phyloP scores from a whole-genome alignment of 768 basidiomycete species.

The Macrocybe gigantea region DNA sequence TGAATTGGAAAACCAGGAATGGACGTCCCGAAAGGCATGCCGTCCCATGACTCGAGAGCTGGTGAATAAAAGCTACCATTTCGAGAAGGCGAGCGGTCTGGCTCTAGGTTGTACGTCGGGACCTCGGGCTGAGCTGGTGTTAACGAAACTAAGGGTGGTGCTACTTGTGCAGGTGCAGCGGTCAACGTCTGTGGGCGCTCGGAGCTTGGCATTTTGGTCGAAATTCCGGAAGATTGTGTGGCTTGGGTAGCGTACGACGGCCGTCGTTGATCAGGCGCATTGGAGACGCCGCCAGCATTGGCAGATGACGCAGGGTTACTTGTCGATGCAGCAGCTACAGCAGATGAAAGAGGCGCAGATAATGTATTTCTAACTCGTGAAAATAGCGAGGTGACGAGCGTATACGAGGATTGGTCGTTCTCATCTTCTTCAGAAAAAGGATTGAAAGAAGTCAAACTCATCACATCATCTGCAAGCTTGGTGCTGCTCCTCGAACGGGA shows the following conservation, averaged over 20 bases:
- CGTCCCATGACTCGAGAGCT: slow-evolving; percentile 49
- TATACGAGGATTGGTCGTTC: slow-evolving; percentile 82
- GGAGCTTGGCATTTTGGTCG: slow-evolving; percentile 37
- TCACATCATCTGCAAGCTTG: slow-evolving; percentile 55
- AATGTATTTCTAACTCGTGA: slow-evolving; percentile 80
- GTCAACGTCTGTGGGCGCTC: slow-evolving; percentile 59
- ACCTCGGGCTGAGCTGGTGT: slow-evolving; percentile 82
- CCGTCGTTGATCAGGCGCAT: slow-evolving; percentile 47
- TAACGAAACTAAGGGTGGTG: slow-evolving; percentile 80
- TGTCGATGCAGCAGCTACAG: slow-evolving; percentile 35
- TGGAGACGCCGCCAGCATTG: slow-evolving; percentile 14
- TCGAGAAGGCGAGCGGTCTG: slow-evolving; percentile 54
- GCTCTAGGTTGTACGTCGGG: slow-evolving; percentile 61
- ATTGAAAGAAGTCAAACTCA: slow-evolving; percentile 80
- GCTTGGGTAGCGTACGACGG: slow-evolving; percentile 46
- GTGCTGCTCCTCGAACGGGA: slow-evolving; percentile 61
- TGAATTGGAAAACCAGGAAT: slow-evolving; percentile 93
- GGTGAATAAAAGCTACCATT: slow-evolving; percentile 44
- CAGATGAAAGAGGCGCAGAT: slow-evolving; percentile 56
- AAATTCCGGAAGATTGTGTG: slow-evolving; percentile 36
- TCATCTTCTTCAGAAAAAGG: slow-evolving; percentile 93
- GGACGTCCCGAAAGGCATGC: slow-evolving; percentile 57
- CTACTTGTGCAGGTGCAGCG: slow-evolving; percentile 49
- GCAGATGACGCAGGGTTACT: slow-evolving; percentile 24
- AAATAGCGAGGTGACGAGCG: slow-evolving; percentile 74